Conservation (phyloP, 805 yeast genomes). For the Yueomyces sinensis region DNA sequence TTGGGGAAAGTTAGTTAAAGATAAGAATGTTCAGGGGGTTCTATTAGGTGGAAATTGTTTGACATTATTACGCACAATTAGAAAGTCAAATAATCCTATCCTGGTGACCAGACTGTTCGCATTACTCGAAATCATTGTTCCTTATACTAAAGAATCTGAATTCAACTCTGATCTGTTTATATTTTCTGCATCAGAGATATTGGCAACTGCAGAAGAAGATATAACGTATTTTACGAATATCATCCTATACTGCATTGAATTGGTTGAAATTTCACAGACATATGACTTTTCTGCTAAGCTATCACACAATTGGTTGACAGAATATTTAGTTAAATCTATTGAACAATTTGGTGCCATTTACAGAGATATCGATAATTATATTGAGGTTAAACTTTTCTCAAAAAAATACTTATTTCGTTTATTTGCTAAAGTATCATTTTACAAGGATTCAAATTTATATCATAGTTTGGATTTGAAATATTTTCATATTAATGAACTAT, state of each 20-base stretch:
- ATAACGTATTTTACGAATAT: slow-evolving; percentile 15
- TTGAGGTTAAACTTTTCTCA: slow-evolving; percentile 12
- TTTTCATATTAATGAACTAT: slow-evolving; percentile 8
- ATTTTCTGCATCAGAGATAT: slow-evolving; percentile 6
- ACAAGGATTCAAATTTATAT: slow-evolving; percentile 9
- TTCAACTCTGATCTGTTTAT: slow-evolving; percentile 11
- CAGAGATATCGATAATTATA: slow-evolving; percentile 5
- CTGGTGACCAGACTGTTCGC: slow-evolving; percentile 15
- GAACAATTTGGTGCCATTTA: slow-evolving; percentile 11
- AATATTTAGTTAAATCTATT: slow-evolving; percentile 5
- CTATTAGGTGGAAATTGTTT: too few relatives aligned
- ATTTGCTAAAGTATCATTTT: slow-evolving; percentile 14
- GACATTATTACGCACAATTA: slow-evolving; percentile 12
- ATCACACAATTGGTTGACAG: slow-evolving; percentile 8
- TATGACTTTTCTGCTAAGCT: not conserved
- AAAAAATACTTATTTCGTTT: slow-evolving; percentile 12
- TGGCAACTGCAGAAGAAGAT: slow-evolving; percentile 7
- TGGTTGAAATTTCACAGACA: slow-evolving; percentile 3
- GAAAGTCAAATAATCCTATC: slow-evolving; percentile 10
- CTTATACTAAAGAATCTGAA: slow-evolving; percentile 6
- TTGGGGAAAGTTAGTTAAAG: slow-evolving; percentile 7
- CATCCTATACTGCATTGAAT: slow-evolving; percentile 9
- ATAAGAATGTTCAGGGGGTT: slow-evolving; percentile 13
- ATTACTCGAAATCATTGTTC: slow-evolving; percentile 7
- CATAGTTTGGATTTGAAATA: slow-evolving; percentile 9